Conservation (phyloP, 495 filamentous ascomycete genomes). For the Aspergillus diversus region DNA sequence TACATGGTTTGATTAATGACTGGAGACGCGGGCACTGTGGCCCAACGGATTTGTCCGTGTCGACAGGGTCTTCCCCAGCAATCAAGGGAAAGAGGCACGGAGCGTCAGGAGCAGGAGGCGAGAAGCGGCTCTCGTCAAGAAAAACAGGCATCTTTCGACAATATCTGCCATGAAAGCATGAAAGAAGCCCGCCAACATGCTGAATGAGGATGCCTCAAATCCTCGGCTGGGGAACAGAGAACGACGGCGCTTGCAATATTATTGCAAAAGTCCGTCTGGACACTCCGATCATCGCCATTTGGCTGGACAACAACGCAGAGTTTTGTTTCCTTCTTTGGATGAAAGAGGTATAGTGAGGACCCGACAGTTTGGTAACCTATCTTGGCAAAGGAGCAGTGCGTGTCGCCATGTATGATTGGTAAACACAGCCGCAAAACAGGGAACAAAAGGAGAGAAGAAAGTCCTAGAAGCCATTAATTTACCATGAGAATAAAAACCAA, state of each 20-base stretch:
- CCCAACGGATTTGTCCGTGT: constrained; percentile 21
- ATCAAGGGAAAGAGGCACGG: constrained; percentile 10
- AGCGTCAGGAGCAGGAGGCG: constrained; percentile 11
- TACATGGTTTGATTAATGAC: constrained; percentile 23
- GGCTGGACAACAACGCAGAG: constrained; percentile 24
- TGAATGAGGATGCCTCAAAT: constrained; percentile 16
- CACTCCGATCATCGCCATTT: constrained; percentile 23
- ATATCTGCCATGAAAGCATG: constrained; percentile 12
- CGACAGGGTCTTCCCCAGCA: constrained; percentile 10
- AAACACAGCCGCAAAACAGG: constrained; percentile 30
- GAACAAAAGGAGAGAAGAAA: constrained; percentile 3
- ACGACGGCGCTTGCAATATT: constrained; percentile 13
- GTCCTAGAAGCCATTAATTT: constrained; percentile 4
- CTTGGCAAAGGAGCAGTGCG: constrained; percentile 40
- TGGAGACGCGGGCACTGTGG: constrained; percentile 22
- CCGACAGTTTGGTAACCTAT: constrained; percentile 41
- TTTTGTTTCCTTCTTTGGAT: constrained; percentile 22
- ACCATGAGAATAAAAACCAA: not conserved
- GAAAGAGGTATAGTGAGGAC: constrained; percentile 34
- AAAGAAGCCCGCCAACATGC: constrained; percentile 18
- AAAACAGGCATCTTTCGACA: constrained; percentile 15
- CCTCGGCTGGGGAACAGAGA: constrained; percentile 11
- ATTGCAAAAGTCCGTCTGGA: constrained; percentile 19
- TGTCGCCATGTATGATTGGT: constrained; percentile 32
- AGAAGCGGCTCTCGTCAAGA: constrained; percentile 9